These are phyloP conservation scores for Cymbopogon flexuosus DNA, from an alignment of 202 grass and related monocot genomes.

Conservation along the genomic window DNA sequence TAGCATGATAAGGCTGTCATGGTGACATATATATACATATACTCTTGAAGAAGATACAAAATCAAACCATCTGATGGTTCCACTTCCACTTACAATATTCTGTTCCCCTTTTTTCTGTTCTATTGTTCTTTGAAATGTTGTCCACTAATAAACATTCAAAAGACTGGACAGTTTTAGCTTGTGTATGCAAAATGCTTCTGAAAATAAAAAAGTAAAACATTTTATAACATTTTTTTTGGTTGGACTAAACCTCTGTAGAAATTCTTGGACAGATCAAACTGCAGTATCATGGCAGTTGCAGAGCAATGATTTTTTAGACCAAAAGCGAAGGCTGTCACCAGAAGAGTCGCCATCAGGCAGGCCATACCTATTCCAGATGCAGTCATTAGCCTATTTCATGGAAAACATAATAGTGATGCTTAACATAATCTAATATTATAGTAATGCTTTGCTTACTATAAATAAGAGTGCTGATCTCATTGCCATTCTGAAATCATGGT, in stretches of 20 bases:
- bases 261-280: conserved; percentile 1
- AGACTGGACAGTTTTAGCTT: neutral
- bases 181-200: neutral
- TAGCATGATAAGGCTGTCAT: neutral
- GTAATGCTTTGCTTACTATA: conserved; percentile 13
- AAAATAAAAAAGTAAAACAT: neutral
- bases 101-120: neutral
- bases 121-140: neutral
- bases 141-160: conserved; percentile 21
- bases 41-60: conserved; percentile 16
- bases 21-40: neutral
- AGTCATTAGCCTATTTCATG: neutral
- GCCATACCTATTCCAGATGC: neutral
- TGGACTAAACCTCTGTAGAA: neutral
- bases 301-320: neutral
- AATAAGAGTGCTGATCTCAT: conserved; percentile 7
- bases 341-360: neutral
- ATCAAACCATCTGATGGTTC: conserved; percentile 33
- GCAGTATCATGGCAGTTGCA: neutral
- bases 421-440: neutral
- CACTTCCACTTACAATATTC: conserved; percentile 15
- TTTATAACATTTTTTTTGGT: neutral
- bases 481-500: conserved; percentile 30
- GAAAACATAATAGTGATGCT: neutral
- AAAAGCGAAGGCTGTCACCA: neutral